Conservation (phyloP, 148 eudicot genomes). For the Mesembryanthemum crystallinum region DNA sequence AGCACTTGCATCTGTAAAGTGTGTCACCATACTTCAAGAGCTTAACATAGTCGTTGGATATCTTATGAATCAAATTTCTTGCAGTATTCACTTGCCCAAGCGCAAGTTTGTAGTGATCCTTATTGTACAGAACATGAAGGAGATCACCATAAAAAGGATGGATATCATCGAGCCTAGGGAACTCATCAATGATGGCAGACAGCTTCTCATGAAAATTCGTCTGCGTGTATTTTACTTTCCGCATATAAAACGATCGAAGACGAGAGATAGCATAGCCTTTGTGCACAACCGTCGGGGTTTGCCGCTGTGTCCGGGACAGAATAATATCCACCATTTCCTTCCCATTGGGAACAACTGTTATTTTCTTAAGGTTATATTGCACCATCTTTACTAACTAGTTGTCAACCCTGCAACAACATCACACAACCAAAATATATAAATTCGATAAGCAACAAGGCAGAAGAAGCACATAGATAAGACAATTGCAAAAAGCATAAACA, state of each 20-base stretch:
- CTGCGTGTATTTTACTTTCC: constrained; percentile 85
- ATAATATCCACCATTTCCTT: constrained; percentile 84
- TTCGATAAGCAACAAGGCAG: neutral
- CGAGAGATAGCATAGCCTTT: constrained; percentile 89
- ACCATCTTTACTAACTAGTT: constrained; percentile 45
- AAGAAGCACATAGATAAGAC: neutral
- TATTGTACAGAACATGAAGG: constrained; percentile 85
- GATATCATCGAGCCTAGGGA: constrained; percentile 81
- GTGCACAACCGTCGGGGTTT: constrained; percentile 91
- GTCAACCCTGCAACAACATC: constrained; percentile 11
- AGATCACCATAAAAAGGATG: constrained; percentile 97
- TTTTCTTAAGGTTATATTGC: constrained; percentile 87
- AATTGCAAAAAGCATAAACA: too few species aligned
- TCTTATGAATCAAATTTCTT: constrained; percentile 69
- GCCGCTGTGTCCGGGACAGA: constrained; percentile 81
- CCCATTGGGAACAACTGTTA: constrained; percentile 83
- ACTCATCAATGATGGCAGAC: constrained; percentile 92
- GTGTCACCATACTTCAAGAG: constrained; percentile 88
- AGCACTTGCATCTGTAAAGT: constrained; percentile 80
- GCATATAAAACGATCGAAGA: constrained; percentile 85
- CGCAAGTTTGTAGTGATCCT: constrained; percentile 97
- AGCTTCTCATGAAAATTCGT: constrained; percentile 80
- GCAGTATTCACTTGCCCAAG: constrained; percentile 93
- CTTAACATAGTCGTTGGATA: constrained; percentile 83
- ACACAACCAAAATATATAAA: neutral